A percentile compares a stretch with the other conserved stretches of the same genome.
phyloP scores from a whole-genome alignment of 2,329 filamentous ascomycete species.

The Aspergillus tanneri region DNA sequence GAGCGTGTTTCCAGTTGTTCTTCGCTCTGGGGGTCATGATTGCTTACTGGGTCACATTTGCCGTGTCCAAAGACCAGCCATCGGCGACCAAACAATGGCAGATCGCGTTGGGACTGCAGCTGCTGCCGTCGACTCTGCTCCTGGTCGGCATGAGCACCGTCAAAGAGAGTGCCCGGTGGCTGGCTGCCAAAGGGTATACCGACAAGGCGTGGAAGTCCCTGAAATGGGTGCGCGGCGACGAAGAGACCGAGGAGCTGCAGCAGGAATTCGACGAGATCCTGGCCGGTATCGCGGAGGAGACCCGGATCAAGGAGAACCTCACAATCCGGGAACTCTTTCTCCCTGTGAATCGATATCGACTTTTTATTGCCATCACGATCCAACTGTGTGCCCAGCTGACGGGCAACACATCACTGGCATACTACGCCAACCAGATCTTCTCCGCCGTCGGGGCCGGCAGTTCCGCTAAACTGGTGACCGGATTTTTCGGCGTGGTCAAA shows the following conservation, averaged over 20 bases:
- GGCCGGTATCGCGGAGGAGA: constrained; percentile 50
- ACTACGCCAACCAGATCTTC: constrained; percentile 56
- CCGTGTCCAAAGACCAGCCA: constrained; percentile 42
- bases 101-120: constrained; percentile 48
- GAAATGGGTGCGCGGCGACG: constrained; percentile 55
- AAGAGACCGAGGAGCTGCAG: constrained; percentile 35
- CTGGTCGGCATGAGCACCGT: constrained; percentile 52
- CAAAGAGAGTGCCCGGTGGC: constrained; percentile 51
- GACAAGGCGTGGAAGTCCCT: constrained; percentile 51
- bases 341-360: constrained; percentile 49
- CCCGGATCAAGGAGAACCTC: constrained; percentile 46
- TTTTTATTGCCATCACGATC: constrained; percentile 52
- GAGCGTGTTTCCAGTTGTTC: constrained; percentile 41
- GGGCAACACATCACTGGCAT: constrained; percentile 53
- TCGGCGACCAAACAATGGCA: constrained; percentile 50
- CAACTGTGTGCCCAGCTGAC: constrained; percentile 53
- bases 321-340: constrained; percentile 50
- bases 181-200: constrained; percentile 46
- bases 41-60: constrained; percentile 52
- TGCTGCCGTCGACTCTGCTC: constrained; percentile 50
- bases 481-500: constrained; percentile 56
- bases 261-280: constrained; percentile 42
- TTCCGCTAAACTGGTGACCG: constrained; percentile 51
- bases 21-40: constrained; percentile 41
- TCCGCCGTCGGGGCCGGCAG: constrained; percentile 50